Evolutionary conservation across 1,284 basidiomycete genomes (phyloP).

Genomic region (Porodaedalea pini): DNA sequence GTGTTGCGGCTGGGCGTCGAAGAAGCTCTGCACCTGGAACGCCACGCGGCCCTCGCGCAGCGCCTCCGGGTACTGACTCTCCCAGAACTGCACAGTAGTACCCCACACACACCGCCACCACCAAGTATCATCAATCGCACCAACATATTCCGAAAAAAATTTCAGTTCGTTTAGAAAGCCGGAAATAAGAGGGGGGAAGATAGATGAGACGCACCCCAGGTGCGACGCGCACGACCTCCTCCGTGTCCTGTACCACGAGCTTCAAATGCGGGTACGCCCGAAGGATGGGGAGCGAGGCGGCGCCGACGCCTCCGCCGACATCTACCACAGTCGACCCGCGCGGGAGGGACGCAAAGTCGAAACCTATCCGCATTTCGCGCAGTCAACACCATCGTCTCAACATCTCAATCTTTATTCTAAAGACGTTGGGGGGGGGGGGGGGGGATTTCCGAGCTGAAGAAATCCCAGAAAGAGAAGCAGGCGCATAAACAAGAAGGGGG

Average conservation of each 20-base stretch:
- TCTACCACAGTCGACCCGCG: conserved; percentile 22
- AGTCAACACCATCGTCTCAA: not conserved
- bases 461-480: too few species aligned
- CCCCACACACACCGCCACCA: not conserved
- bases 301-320: conserved; percentile 26
- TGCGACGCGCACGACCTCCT: conserved; percentile 5
- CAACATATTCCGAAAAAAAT: too few species aligned
- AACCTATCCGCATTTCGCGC: conserved; percentile 11
- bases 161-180: not conserved
- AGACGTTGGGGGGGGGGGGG: too few species aligned
- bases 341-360: conserved; percentile 17
- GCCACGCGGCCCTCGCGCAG: conserved; percentile 26
- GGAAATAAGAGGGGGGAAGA: not conserved
- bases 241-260: conserved; percentile 25
- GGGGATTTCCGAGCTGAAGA: too few species aligned
- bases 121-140: too few species aligned
- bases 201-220: conserved; percentile 1
- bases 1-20: conserved; percentile 6
- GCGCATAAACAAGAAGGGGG: too few species aligned
- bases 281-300: conserved; percentile 18
- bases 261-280: conserved; percentile 18
- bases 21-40: conserved; percentile 20
- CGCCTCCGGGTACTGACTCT: conserved; percentile 23
- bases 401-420: too few species aligned
- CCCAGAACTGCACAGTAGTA: conserved; percentile 24